Percentiles rank a stretch among this genome's conserved stretches.
phyloP scores from a whole-genome alignment of 2,329 filamentous ascomycete species.

The Neurospora sp. region DNA sequence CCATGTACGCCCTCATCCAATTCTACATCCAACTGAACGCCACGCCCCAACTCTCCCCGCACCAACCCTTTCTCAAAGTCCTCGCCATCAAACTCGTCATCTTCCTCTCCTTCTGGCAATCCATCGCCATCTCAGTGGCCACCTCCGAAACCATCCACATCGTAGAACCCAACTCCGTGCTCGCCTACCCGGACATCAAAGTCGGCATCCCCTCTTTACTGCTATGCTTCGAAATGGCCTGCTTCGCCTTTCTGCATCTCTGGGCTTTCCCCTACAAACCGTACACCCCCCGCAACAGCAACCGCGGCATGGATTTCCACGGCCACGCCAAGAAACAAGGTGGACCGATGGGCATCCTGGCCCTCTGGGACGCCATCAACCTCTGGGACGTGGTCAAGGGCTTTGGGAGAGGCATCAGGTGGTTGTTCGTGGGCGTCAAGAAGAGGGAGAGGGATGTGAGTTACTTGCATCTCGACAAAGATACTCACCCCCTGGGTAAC shows the following conservation, averaged over 20 bases:
- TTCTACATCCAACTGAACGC: slow-evolving; percentile 69
- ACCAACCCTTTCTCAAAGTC: slow-evolving; percentile 65
- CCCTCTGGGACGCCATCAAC: slow-evolving; percentile 64
- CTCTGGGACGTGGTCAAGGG: slow-evolving; percentile 78
- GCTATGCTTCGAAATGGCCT: slow-evolving; percentile 75
- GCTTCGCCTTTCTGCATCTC: slow-evolving; percentile 68
- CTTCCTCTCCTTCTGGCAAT: slow-evolving; percentile 87
- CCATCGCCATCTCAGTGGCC: slow-evolving; percentile 38
- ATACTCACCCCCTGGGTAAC: background rate
- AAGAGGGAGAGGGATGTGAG: slow-evolving; percentile 44
- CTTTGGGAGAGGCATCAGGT: slow-evolving; percentile 65
- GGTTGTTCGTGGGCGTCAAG: slow-evolving; percentile 68
- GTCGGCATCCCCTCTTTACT: slow-evolving; percentile 71
- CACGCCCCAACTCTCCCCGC: slow-evolving; percentile 49
- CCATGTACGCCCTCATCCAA: slow-evolving; percentile 83
- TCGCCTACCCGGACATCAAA: slow-evolving; percentile 68
- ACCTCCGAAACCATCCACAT: slow-evolving; percentile 50
- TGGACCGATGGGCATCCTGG: slow-evolving; percentile 54
- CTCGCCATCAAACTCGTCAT: slow-evolving; percentile 84
- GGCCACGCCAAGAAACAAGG: slow-evolving; percentile 43
- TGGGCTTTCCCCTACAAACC: slow-evolving; percentile 73
- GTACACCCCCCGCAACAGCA: slow-evolving; percentile 44
- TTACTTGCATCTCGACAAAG: slow-evolving; percentile 23
- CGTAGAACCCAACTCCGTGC: slow-evolving; percentile 45
- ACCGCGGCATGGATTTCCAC: slow-evolving; percentile 1